A percentile compares a stretch with the other conserved stretches of the same genome.
phyloP scores from a whole-genome alignment of 495 filamentous ascomycete species.

The Wilcoxina mikolae region DNA sequence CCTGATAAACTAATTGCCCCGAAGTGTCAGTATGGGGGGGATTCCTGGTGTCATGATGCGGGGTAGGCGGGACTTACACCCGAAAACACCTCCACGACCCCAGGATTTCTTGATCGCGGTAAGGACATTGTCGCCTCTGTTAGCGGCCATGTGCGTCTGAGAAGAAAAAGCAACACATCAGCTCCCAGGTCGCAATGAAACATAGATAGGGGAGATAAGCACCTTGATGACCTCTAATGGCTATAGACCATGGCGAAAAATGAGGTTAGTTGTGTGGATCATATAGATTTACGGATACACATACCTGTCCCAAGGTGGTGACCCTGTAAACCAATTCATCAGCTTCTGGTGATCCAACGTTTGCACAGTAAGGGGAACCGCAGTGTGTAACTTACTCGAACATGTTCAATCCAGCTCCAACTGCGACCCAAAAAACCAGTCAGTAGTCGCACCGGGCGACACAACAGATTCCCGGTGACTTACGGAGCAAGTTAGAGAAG shows the following conservation, averaged over 20 bases:
- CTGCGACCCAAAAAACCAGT: constrained; percentile 25
- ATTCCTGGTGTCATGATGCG: background rate
- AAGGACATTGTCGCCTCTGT: constrained; percentile 75
- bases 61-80: constrained; percentile 55
- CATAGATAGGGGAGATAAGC: background rate
- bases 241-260: constrained; percentile 34
- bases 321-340: constrained; percentile 39
- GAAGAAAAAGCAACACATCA: constrained; percentile 9
- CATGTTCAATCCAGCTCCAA: constrained; percentile 93
- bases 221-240: constrained; percentile 89
- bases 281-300: background rate
- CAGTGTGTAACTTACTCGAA: constrained; percentile 57
- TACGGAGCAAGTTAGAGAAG: constrained; percentile 91
- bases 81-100: constrained; percentile 82
- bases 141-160: constrained; percentile 90
- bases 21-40: constrained; percentile 4
- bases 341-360: constrained; percentile 12
- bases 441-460: background rate
- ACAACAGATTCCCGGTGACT: background rate
- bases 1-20: constrained; percentile 71
- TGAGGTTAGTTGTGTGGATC: constrained; percentile 14
- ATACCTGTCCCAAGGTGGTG: constrained; percentile 70
- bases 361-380: background rate
- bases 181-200: background rate
- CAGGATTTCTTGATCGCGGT: constrained; percentile 74